These are phyloP conservation scores for Tricholoma flavovirens DNA, from an alignment of 768 basidiomycete genomes.

Conservation along the genomic window DNA sequence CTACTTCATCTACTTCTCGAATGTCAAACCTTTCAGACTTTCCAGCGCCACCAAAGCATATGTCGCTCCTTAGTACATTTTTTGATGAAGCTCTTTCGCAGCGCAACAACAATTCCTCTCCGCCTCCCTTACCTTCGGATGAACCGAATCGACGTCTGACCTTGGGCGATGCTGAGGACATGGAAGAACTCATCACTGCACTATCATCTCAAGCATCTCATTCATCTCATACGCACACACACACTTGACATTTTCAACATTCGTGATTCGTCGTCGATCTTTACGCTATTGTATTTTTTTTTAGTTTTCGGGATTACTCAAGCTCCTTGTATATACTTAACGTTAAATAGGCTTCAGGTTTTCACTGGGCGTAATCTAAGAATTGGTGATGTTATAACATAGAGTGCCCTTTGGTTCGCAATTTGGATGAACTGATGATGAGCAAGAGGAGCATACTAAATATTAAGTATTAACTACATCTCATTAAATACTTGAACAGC, in stretches of 20 bases:
- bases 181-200: slow-evolving; percentile 21
- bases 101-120: slow-evolving; percentile 11
- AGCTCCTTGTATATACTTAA: neutral
- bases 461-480: neutral
- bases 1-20: slow-evolving; percentile 50
- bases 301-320: neutral
- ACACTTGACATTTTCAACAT: neutral
- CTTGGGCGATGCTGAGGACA: slow-evolving; percentile 23
- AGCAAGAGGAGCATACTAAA: too few species aligned
- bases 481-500: neutral
- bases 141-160: slow-evolving; percentile 15
- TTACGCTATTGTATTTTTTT: slow-evolving; percentile 2
- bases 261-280: neutral
- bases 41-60: slow-evolving; percentile 49
- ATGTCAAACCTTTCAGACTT: slow-evolving; percentile 75
- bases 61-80: slow-evolving; percentile 41
- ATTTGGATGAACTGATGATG: neutral
- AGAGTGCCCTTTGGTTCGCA: neutral
- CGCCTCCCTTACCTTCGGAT: slow-evolving; percentile 6
- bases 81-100: slow-evolving; percentile 27
- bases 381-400: neutral
- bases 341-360: neutral
- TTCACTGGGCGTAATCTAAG: neutral
- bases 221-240: slow-evolving; percentile 8
- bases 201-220: slow-evolving; percentile 19